Percentiles rank a stretch among this genome's conserved stretches.
These are phyloP conservation scores for Hyphodiscus hymeniophilus DNA, from an alignment of 495 filamentous ascomycete genomes.

Conservation along the genomic window DNA sequence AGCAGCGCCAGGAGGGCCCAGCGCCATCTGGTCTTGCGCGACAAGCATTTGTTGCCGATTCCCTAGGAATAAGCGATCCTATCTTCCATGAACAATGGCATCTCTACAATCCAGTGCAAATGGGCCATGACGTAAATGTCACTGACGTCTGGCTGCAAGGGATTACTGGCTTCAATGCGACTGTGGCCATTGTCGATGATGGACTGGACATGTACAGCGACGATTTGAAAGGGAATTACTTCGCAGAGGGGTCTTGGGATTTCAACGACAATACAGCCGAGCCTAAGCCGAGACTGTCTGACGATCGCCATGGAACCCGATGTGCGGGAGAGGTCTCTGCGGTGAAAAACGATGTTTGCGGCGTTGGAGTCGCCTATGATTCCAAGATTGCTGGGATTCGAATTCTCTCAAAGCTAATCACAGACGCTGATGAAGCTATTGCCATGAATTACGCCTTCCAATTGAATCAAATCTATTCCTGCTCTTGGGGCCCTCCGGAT, in stretches of 20 bases:
- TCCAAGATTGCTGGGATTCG: slow-evolving; percentile 83
- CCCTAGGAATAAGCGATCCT: slow-evolving; percentile 72
- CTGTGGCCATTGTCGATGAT: slow-evolving; percentile 91
- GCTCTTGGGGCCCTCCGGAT: slow-evolving; percentile 95
- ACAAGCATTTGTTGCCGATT: slow-evolving; percentile 52
- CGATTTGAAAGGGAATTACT: slow-evolving; percentile 87
- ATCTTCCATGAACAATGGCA: slow-evolving; percentile 96
- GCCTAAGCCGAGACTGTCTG: slow-evolving; percentile 67
- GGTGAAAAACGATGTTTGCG: slow-evolving; percentile 86
- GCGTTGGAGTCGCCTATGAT: slow-evolving; percentile 89
- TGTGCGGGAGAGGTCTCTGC: slow-evolving; percentile 94
- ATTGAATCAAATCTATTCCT: slow-evolving; percentile 94
- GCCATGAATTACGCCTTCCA: slow-evolving; percentile 89
- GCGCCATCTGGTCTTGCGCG: slow-evolving; percentile 36
- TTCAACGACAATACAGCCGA: slow-evolving; percentile 80
- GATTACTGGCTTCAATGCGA: slow-evolving; percentile 84
- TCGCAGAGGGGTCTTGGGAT: slow-evolving; percentile 84
- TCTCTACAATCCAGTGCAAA: slow-evolving; percentile 71
- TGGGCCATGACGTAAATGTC: slow-evolving; percentile 90
- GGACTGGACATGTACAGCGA: slow-evolving; percentile 96
- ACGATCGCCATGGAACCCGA: slow-evolving; percentile 86
- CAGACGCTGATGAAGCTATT: slow-evolving; percentile 83
- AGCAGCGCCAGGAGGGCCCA: slow-evolving; percentile 25
- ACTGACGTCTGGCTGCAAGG: slow-evolving; percentile 85
- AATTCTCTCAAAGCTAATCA: slow-evolving; percentile 83